A percentile compares a stretch with the other conserved stretches of the same genome.
phyloP scores from a whole-genome alignment of 2,329 filamentous ascomycete genomes.

The Stemphylium lycopersici region DNA sequence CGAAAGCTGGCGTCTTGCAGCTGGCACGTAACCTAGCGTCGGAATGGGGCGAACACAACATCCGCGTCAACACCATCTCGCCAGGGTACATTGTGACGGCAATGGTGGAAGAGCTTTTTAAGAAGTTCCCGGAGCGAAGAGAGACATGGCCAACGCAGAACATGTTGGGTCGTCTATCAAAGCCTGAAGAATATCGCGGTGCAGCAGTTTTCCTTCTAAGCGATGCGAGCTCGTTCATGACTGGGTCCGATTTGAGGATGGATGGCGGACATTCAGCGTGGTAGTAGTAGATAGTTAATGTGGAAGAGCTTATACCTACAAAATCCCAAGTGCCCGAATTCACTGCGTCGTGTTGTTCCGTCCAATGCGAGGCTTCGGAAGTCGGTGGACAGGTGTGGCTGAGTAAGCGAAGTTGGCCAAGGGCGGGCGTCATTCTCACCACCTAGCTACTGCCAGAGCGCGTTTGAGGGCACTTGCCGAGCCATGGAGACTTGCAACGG shows the following conservation, averaged over 20 bases:
- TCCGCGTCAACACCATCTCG: constrained; percentile 81
- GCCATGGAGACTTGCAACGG: constrained; percentile 21
- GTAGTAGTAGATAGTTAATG: constrained; percentile 24
- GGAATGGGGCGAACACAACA: constrained; percentile 75
- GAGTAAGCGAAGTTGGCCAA: constrained; percentile 8
- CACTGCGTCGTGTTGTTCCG: neutral
- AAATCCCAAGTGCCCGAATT: neutral
- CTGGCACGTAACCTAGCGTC: constrained; percentile 72
- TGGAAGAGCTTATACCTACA: neutral
- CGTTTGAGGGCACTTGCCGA: constrained; percentile 2
- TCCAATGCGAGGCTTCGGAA: constrained; percentile 17
- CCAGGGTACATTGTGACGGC: constrained; percentile 81
- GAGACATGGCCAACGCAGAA: constrained; percentile 82
- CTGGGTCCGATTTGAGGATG: constrained; percentile 47
- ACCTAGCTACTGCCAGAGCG: constrained; percentile 1
- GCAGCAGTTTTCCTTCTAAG: constrained; percentile 49
- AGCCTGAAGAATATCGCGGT: constrained; percentile 46
- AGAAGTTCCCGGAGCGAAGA: constrained; percentile 70
- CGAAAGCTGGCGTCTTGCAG: constrained; percentile 76
- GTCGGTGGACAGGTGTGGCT: constrained; percentile 10
- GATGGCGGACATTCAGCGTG: constrained; percentile 49
- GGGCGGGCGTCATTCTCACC: constrained; percentile 1
- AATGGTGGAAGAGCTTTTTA: constrained; percentile 83
- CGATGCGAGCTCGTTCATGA: constrained; percentile 51
- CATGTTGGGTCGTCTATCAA: constrained; percentile 67